Evolutionary conservation across 306 rosid species (phyloP).

Genomic region (Prunus salicina): DNA sequence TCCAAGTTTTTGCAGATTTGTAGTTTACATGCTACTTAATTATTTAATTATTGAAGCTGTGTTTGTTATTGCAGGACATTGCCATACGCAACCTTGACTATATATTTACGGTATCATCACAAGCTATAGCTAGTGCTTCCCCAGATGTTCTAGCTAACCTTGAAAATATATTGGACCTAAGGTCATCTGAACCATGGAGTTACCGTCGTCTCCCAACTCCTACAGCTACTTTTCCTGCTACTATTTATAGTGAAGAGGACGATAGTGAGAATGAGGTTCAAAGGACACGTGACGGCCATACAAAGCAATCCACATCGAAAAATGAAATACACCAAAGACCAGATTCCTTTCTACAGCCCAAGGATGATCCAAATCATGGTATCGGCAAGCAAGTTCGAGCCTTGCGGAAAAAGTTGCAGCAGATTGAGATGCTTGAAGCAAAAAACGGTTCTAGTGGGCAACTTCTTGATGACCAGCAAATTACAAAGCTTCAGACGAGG

Average conservation of each 20-base stretch:
- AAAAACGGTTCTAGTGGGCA: conserved; percentile 71
- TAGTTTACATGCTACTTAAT: neutral
- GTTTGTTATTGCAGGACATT: conserved; percentile 59
- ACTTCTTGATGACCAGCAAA: conserved; percentile 89
- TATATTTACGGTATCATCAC: conserved; percentile 65
- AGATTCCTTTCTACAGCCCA: conserved; percentile 68
- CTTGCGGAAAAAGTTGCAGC: conserved; percentile 89
- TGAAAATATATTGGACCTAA: conserved; percentile 63
- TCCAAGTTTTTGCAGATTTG: neutral
- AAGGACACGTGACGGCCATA: conserved; percentile 50
- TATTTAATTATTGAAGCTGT: conserved; percentile 16
- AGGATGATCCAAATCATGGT: conserved; percentile 46
- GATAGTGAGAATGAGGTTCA: conserved; percentile 59
- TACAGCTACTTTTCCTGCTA: conserved; percentile 84
- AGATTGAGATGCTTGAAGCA: conserved; percentile 90
- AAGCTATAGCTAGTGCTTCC: conserved; percentile 63
- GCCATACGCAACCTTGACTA: conserved; percentile 89
- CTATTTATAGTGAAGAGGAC: conserved; percentile 84
- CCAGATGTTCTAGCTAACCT: conserved; percentile 70
- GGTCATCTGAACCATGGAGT: conserved; percentile 91
- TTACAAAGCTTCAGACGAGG: conserved; percentile 75
- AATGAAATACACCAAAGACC: conserved; percentile 45
- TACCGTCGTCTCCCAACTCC: conserved; percentile 84
- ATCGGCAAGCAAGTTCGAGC: conserved; percentile 63
- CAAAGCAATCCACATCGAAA: conserved; percentile 28